Conservation (phyloP, 768 basidiomycete genomes). For the Amanita molliuscula region DNA sequence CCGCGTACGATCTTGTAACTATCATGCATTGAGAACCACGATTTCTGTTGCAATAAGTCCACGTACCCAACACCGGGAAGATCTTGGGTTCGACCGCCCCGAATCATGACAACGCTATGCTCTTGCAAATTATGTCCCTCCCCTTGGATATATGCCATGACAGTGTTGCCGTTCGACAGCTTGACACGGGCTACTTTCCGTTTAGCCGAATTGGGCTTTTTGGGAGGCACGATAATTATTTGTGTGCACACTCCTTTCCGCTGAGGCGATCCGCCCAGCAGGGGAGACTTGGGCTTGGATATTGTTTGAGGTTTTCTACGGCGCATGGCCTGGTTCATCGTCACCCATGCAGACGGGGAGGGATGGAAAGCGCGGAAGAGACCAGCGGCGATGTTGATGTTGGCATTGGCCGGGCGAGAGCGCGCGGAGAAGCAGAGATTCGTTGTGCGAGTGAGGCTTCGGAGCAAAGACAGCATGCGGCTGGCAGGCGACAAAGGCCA, state of each 20-base stretch:
- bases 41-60: conserved; percentile 13
- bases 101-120: conserved; percentile 90
- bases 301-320: conserved; percentile 52
- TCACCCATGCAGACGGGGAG: conserved; percentile 46
- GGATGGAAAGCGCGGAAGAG: conserved; percentile 49
- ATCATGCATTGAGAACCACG: conserved; percentile 2
- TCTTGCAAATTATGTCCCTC: conserved; percentile 98
- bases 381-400: conserved; percentile 1
- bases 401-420: conserved; percentile 4
- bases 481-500: conserved; percentile 17
- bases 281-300: conserved; percentile 61
- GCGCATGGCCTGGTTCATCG: conserved; percentile 83
- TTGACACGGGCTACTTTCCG: conserved; percentile 95
- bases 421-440: conserved; percentile 11
- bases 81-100: conserved; percentile 95
- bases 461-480: conserved; percentile 29
- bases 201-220: conserved; percentile 98
- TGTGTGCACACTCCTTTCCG: conserved; percentile 86
- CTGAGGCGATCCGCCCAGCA: conserved; percentile 73
- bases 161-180: conserved; percentile 76
- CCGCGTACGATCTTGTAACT: conserved; percentile 97
- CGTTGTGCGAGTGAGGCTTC: conserved; percentile 20
- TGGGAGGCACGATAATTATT: conserved; percentile 75
- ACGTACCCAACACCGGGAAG: conserved; percentile 89
- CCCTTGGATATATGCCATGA: conserved; percentile 92